These are phyloP conservation scores for Colletotrichum aenigma DNA, from an alignment of 2,329 filamentous ascomycete species.

Conservation along the genomic window DNA sequence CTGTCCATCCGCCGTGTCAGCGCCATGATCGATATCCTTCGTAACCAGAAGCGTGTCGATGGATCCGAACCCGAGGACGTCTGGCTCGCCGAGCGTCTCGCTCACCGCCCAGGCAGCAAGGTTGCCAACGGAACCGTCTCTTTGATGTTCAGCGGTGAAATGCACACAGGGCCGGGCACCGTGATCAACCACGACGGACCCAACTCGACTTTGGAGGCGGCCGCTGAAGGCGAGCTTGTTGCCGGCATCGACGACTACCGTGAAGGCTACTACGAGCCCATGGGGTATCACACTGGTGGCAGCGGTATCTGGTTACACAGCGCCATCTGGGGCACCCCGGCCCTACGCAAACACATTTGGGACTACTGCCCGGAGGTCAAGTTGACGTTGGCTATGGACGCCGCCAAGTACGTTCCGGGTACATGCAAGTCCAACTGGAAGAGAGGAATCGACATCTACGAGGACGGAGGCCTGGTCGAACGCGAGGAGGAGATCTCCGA, in stretches of 20 bases:
- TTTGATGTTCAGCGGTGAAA: slow-evolving; percentile 56
- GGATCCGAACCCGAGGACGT: slow-evolving; percentile 58
- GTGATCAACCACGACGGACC: slow-evolving; percentile 23
- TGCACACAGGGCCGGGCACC: slow-evolving; percentile 37
- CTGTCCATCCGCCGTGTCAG: slow-evolving; percentile 57
- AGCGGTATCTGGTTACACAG: slow-evolving; percentile 49
- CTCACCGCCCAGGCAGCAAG: slow-evolving; percentile 49
- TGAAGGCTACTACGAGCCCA: slow-evolving; percentile 58
- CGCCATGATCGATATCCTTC: slow-evolving; percentile 56
- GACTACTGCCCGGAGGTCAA: slow-evolving; percentile 64
- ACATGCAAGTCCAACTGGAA: slow-evolving; percentile 52
- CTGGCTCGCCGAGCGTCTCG: slow-evolving; percentile 58
- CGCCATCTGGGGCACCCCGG: slow-evolving; percentile 53
- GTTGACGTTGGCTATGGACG: slow-evolving; percentile 61
- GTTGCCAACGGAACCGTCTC: slow-evolving; percentile 57
- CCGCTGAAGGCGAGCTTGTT: slow-evolving; percentile 35
- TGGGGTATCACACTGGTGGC: slow-evolving; percentile 63
- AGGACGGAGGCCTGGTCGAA: slow-evolving; percentile 19
- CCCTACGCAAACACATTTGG: slow-evolving; percentile 55
- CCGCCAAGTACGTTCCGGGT: slow-evolving; percentile 53
- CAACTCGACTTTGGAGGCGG: slow-evolving; percentile 29
- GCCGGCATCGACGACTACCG: slow-evolving; percentile 54
- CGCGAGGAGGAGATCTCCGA: not conserved
- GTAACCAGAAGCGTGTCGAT: slow-evolving; percentile 47
- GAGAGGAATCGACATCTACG: slow-evolving; percentile 29